Percentiles rank a stretch among this genome's conserved stretches.
Evolutionary conservation across 331 rosid species (phyloP).

Genomic region (Pyracantha coccinea): DNA sequence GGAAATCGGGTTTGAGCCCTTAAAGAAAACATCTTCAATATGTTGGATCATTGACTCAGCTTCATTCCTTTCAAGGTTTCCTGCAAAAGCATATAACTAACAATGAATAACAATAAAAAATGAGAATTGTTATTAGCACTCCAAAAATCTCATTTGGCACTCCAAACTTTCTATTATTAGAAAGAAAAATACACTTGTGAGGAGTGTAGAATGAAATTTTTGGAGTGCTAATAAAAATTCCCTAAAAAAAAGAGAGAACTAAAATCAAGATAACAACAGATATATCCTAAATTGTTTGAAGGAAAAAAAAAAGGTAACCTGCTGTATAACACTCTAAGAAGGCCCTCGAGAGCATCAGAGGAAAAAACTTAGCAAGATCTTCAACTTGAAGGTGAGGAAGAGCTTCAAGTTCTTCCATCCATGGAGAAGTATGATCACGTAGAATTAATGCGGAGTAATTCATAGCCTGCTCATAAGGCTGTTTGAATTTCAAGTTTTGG

Average conservation of each 20-base stretch:
- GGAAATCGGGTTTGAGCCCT: conserved; percentile 44
- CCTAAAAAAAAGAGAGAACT: background rate
- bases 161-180: too few relatives aligned
- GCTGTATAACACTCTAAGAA: conserved; percentile 71
- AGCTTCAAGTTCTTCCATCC: conserved; percentile 65
- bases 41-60: conserved; percentile 62
- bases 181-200: too few relatives aligned
- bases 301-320: conserved; percentile 35
- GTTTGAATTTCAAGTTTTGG: conserved; percentile 72
- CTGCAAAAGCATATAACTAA: conserved; percentile 23
- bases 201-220: too few relatives aligned
- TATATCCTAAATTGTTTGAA: background rate
- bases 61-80: conserved; percentile 70
- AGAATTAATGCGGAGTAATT: conserved; percentile 71
- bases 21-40: conserved; percentile 60
- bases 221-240: too few relatives aligned
- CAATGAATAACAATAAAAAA: background rate
- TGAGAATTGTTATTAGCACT: too few relatives aligned
- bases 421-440: conserved; percentile 59
- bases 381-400: conserved; percentile 73
- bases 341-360: conserved; percentile 76
- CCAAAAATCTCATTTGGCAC: too few relatives aligned
- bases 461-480: conserved; percentile 92
- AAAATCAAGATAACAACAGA: background rate
- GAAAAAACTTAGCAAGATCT: conserved; percentile 74